A percentile compares a stretch with the other conserved stretches of the same genome.
Evolutionary conservation across 164 flowering plant genomes (phyloP).

Genomic region (Litsea cubeba): DNA sequence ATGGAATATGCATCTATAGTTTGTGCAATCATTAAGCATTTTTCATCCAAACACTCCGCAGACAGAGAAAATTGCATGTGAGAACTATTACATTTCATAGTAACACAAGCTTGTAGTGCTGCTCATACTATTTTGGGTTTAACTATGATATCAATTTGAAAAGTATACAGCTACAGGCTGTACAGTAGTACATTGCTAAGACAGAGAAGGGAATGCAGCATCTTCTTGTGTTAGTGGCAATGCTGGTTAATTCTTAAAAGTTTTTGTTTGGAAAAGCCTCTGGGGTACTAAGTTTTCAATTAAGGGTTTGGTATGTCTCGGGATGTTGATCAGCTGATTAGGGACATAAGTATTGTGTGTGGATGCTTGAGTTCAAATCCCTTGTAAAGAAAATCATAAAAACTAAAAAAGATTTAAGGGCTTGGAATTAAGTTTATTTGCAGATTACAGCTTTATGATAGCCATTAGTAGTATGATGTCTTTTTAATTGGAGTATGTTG

Average conservation of each 20-base stretch:
- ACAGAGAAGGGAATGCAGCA: neutral
- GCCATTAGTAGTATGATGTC: neutral
- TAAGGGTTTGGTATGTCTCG: too few species aligned
- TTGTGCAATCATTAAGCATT: conserved; percentile 69
- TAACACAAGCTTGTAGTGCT: neutral
- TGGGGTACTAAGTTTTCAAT: too few species aligned
- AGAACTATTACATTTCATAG: conserved; percentile 12
- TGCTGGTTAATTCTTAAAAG: neutral
- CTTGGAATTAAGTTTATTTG: neutral
- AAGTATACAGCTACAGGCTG: neutral
- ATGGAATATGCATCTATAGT: conserved; percentile 5
- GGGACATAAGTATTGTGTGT: too few species aligned
- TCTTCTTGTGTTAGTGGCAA: neutral
- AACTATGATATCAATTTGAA: neutral
- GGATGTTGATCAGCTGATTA: too few species aligned
- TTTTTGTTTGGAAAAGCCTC: too few species aligned
- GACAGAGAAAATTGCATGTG: conserved; percentile 60
- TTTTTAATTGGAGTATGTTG: neutral
- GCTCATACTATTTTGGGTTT: too few species aligned
- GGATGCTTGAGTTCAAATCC: too few species aligned
- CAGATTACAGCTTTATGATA: neutral
- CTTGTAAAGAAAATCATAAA: too few species aligned
- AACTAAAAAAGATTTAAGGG: neutral
- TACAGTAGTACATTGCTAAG: neutral
- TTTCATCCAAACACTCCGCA: conserved; percentile 76